phyloP scores from a whole-genome alignment of 2,329 filamentous ascomycete species.

The Endoconidiophora polonica region DNA sequence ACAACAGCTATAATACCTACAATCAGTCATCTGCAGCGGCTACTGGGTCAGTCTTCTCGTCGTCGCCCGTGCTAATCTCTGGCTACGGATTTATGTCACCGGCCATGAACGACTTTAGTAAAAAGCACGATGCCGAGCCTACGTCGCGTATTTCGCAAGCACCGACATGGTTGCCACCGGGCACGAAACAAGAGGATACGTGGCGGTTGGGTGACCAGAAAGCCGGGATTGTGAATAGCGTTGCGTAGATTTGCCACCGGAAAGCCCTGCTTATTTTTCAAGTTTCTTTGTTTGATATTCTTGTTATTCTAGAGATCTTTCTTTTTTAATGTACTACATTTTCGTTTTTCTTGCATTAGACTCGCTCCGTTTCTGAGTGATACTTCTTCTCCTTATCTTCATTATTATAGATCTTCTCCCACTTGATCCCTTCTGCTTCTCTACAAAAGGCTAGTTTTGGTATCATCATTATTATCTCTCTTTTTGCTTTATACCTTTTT shows the following conservation, averaged over 20 bases:
- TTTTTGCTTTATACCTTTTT: neutral
- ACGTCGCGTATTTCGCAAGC: neutral
- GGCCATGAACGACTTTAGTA: neutral
- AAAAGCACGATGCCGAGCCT: slow-evolving; percentile 6
- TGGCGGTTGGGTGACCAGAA: slow-evolving; percentile 37
- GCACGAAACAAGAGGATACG: slow-evolving; percentile 73
- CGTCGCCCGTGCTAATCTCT: neutral
- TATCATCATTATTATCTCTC: neutral
- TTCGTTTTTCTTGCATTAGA: neutral
- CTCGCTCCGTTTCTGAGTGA: neutral
- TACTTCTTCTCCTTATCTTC: slow-evolving; percentile 4
- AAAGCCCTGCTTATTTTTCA: slow-evolving; percentile 21
- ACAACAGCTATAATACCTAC: neutral
- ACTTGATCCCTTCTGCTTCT: neutral
- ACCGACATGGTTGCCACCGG: slow-evolving; percentile 52
- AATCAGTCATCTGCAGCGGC: neutral
- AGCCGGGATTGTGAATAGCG: slow-evolving; percentile 14
- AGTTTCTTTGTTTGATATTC: slow-evolving; percentile 16
- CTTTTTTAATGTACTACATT: neutral
- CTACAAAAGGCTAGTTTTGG: neutral
- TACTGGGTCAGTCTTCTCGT: neutral
- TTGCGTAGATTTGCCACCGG: slow-evolving; percentile 15
- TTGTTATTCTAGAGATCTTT: slow-evolving; percentile 2
- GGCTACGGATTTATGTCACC: slow-evolving; percentile 6
- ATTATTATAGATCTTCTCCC: neutral